Evolutionary conservation across 2,329 filamentous ascomycete genomes (phyloP), one percentile per base, ranked within the genome.

Genomic region (Sporothrix brasiliensis): DNA sequence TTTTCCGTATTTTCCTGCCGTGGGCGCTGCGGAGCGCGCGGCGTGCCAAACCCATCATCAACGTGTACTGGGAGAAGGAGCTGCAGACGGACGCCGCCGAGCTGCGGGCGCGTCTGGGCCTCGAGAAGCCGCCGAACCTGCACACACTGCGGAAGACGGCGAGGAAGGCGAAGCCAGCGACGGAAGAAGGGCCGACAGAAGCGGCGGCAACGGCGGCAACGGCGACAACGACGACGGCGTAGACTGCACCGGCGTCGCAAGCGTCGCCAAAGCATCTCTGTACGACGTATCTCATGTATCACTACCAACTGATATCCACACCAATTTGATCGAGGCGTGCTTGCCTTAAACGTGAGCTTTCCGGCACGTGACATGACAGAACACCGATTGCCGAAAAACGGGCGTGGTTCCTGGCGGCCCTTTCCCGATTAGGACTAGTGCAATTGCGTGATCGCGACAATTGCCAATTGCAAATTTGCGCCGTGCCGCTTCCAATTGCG

Each of bases 21-120:
- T 99, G 95, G 95, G 95, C 95, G 49, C 80, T 97, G 58, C 83
- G 87, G 69, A 98, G 97, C 79, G 95, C 95, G 16, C 79, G 93
- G 74, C 82, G 86, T 69, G 86, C 89, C 63, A 88, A 91, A 76
- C 92, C 97, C 77, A 84, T 98, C 47, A 94, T 99, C 74, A 97
- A 97, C 79, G 90, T 99, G 1, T 99, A 97, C 78, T 99, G 95
- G 95, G 95, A 99, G 81, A 93, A 98, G 83, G 87, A 94, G 81
- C 81, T 99, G 74, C 90, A 94, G 81, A 92, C 89, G 70, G 90
- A 97, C 79, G 92, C 97, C 34, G 85, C 88, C 67, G 91, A 90
- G 74, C 78, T 99, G 78, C 86, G 95, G 74, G 79, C 77, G 4
- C 86, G 93, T 78, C 78, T 99, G 75, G 90, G 92, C 2, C 93